A percentile compares a stretch with the other conserved stretches of the same genome.
Conservation (phyloP, 257 asterid genomes). For the Capsicum chinense region DNA sequence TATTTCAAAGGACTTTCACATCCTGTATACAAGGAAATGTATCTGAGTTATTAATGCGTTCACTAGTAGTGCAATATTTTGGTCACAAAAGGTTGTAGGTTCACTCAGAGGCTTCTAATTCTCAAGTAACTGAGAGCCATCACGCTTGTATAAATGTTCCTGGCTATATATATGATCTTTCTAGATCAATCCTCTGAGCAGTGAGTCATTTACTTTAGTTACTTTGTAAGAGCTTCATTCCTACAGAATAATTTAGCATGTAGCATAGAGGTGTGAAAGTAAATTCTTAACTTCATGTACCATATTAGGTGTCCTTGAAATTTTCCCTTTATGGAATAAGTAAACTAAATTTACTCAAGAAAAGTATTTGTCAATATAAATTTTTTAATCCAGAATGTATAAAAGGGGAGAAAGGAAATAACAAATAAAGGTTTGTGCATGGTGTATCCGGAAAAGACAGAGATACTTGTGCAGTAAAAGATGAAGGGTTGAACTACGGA, state of each 20-base stretch:
- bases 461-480: conserved; percentile 6
- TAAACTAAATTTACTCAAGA: not conserved
- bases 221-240: not conserved
- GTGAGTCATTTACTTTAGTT: not conserved
- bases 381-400: not conserved
- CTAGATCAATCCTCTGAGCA: not conserved
- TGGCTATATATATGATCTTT: not conserved
- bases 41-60: not conserved
- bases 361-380: not conserved
- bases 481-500: conserved; percentile 21
- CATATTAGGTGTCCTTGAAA: conserved; percentile 10
- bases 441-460: not conserved
- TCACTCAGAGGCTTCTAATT: not conserved
- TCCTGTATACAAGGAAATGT: not conserved
- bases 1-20: not conserved
- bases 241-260: conserved; percentile 7
- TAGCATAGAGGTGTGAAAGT: not conserved
- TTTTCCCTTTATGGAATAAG: not conserved
- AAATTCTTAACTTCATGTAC: not conserved
- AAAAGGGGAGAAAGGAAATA: not conserved
- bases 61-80: not conserved
- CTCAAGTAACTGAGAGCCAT: not conserved
- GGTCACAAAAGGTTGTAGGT: not conserved
- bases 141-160: not conserved
- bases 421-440: not conserved